Base-by-base conservation (phyloP, 2,329 filamentous ascomycete species). In the Lasiodiplodia citricola region DNA sequence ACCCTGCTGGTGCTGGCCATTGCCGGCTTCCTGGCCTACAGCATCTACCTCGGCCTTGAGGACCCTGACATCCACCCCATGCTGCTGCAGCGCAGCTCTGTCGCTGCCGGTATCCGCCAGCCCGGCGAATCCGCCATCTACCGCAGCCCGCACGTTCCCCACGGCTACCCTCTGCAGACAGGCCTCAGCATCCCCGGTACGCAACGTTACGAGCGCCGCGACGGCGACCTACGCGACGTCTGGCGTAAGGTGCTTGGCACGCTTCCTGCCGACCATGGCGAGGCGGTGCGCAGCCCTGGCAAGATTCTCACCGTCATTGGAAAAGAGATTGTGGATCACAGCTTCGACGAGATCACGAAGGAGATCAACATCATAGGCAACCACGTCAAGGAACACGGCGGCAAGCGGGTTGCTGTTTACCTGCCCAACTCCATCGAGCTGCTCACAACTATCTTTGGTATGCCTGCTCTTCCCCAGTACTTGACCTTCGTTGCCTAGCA, bases 21-120 rank as follows among this genome's bases (percentile, higher is more conserved):
- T 54, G 83, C 90, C 70, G 83, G 86, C 67, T 87, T 94, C 75
- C 80, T 95, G 68, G 86, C 90, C 68, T 94, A 92, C 80, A 87
- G 90, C 55, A 82, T 96, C 72, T 83, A 92, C 74, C 88, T 88
- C 70, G 87, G 88, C 63, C 87, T 67, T 37, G 64, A 88, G 70
- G 95, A 97, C 66, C 92, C 96, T 6, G 96, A 99, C 82, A 91
- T 92, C 5, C 96, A 98, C 80, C 95, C 96, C 41, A 90, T 97
- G 80, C 87, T 98, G 58, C 90, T 99, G 35, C 92, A 92, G 67
- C 89, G 95, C 66, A 96, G 98, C 84, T 88, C 93, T 2, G 86
- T 90, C 71, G 87, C 91, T 63, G 92, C 93, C 10, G 88, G 90
- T 14, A 91, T 98, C 66, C 88, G 96, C 74, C 90, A 95, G 74